These are phyloP conservation scores for Alternaria burnsii DNA, from an alignment of 2,329 filamentous ascomycete species.

Conservation along the genomic window DNA sequence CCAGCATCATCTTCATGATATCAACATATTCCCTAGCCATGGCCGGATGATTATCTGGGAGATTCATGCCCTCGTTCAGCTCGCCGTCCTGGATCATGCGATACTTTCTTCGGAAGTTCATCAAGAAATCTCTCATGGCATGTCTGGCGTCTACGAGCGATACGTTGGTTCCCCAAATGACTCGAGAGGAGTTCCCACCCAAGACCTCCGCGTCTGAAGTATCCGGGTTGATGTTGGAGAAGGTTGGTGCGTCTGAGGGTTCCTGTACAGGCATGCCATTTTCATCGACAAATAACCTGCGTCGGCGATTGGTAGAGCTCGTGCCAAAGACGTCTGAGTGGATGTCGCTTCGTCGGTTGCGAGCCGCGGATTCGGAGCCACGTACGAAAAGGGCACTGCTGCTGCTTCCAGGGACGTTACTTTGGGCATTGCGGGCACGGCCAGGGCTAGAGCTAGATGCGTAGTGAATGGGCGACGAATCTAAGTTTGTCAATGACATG, in stretches of 20 bases:
- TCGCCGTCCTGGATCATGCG: constrained; percentile 90
- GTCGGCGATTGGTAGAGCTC: constrained; percentile 58
- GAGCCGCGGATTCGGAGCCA: constrained; percentile 63
- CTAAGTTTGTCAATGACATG: constrained; percentile 57
- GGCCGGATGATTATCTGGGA: constrained; percentile 71
- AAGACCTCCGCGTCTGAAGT: constrained; percentile 92
- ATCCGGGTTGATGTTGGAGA: constrained; percentile 76
- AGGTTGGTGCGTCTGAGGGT: constrained; percentile 67
- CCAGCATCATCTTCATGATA: constrained; percentile 88
- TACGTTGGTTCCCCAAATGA: constrained; percentile 98
- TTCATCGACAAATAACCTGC: constrained; percentile 70
- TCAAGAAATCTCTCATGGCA: constrained; percentile 89
- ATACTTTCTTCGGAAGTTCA: constrained; percentile 92
- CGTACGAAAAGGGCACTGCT: constrained; percentile 88
- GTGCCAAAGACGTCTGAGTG: constrained; percentile 72
- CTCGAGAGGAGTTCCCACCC: constrained; percentile 79
- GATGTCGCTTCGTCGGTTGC: constrained; percentile 82
- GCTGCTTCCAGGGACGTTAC: constrained; percentile 79
- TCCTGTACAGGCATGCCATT: constrained; percentile 66
- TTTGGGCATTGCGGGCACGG: constrained; percentile 65
- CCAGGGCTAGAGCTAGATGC: constrained; percentile 88
- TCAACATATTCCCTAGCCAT: constrained; percentile 84
- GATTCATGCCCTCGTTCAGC: constrained; percentile 74
- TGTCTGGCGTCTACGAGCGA: constrained; percentile 89
- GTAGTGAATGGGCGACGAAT: constrained; percentile 92